Evolutionary conservation across 2,329 filamentous ascomycete genomes (phyloP).

Genomic region (Botrytis fragariae): DNA sequence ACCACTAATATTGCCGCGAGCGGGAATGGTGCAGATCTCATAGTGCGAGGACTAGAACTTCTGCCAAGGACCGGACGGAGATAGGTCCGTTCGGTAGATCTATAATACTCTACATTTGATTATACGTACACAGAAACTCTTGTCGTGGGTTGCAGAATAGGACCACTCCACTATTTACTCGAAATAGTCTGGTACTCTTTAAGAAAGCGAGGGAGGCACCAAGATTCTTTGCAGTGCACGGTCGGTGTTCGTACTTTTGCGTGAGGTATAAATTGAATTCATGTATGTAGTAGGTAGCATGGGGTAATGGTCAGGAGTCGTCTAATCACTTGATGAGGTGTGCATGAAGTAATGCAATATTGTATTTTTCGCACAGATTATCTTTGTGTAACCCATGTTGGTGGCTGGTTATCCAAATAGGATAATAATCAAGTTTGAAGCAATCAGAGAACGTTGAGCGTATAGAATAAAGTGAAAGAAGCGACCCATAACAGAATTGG

Average conservation of each 20-base stretch:
- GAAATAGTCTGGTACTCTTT: neutral
- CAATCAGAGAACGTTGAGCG: neutral
- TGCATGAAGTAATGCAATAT: neutral
- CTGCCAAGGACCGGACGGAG: slow-evolving; percentile 2
- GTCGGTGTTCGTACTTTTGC: slow-evolving; percentile 6
- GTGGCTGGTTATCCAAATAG: slow-evolving; percentile 16
- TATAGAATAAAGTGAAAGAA: slow-evolving; percentile 1
- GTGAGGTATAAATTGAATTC: slow-evolving; percentile 3
- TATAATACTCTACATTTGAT: neutral
- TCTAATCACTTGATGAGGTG: neutral
- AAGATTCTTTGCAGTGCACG: slow-evolving; percentile 14
- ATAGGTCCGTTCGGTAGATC: neutral
- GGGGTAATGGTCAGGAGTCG: neutral
- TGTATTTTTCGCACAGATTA: neutral
- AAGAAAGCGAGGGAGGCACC: neutral
- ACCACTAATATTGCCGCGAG: slow-evolving; percentile 5
- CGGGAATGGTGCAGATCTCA: slow-evolving; percentile 12
- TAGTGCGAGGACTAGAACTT: slow-evolving; percentile 13
- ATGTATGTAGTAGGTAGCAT: slow-evolving; percentile 1
- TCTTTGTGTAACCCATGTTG: slow-evolving; percentile 19
- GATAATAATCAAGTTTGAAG: neutral
- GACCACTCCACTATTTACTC: slow-evolving; percentile 6
- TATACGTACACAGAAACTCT: neutral
- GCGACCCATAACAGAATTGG: slow-evolving; percentile 1
- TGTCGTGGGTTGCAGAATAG: neutral